Evolutionary conservation across 306 rosid genomes (phyloP), one percentile per base, ranked within the genome.

Genomic region (Lotus japonicus): DNA sequence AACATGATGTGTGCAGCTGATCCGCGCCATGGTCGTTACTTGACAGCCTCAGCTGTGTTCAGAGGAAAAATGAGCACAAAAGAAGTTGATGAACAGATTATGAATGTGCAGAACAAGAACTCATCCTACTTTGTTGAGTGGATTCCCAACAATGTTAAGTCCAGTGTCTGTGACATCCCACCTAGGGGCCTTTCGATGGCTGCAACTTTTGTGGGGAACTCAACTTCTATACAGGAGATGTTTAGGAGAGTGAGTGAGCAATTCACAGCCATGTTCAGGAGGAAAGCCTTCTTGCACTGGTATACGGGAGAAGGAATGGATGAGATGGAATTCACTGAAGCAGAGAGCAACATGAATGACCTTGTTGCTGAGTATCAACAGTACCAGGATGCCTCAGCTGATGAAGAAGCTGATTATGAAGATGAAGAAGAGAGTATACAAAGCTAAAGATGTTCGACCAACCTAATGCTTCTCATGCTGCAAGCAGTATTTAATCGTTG

Each of bases 281-380:
- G 92, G 78, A 88, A 88, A 75, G 95, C 95, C 23, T 88, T 88
- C 85, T 88, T 88, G 92, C 92, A 86, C 19, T 86, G 92, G 92
- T 86, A 86, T 13, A 86, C 92, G 2, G 92, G 87, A 54, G 92
- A 86, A 79, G 92, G 92, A 67, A 86, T 86, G 92, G 92, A 86
- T 65, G 92, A 84, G 77, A 79, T 86, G 92, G 92, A 86, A 72
- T 86, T 86, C 11, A 86, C 87, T 3, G 88, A 86, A 65, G 92
- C 92, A 0, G 92, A 87, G 76, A 84, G 92, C 15, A 89, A 89
- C 63, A 86, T 89, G 96, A 89, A 89, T 45, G 96, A 86, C 53
- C 96, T 89, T 50, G 89, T 89, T 41, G 88, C 96, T 0, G 92
- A 89, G 73, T 86, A 89, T 67, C 96, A 89, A 58, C 96, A 86